Percentiles rank a stretch among this genome's conserved stretches.
These are phyloP conservation scores for Trametes elegans DNA, from an alignment of 768 basidiomycete species.

Conservation along the genomic window DNA sequence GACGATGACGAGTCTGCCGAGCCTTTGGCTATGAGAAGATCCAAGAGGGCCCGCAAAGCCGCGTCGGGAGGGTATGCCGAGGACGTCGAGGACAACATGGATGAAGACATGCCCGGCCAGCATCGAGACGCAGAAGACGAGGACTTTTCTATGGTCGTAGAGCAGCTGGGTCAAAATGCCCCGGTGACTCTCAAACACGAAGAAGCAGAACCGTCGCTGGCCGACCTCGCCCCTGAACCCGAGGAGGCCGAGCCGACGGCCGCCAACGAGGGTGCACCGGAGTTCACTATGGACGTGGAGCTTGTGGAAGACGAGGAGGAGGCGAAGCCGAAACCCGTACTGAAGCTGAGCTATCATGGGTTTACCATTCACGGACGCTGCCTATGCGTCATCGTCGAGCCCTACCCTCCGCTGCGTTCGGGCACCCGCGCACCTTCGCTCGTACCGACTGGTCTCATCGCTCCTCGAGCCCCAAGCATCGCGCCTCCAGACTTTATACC, in stretches of 20 bases:
- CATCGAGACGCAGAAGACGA: background rate
- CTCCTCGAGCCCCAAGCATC: slow-evolving; percentile 31
- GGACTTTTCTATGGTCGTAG: background rate
- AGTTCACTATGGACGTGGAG: slow-evolving; percentile 7
- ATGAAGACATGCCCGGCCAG: too few species aligned
- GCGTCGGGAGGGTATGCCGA: slow-evolving; percentile 28
- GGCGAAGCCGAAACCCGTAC: slow-evolving; percentile 68
- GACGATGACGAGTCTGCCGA: background rate
- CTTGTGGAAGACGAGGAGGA: slow-evolving; percentile 59
- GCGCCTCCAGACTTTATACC: slow-evolving; percentile 33
- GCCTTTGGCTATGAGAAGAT: slow-evolving; percentile 26
- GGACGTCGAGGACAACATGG: slow-evolving; percentile 23
- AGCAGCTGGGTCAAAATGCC: background rate
- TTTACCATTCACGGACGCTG: slow-evolving; percentile 71
- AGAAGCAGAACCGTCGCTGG: slow-evolving; percentile 20
- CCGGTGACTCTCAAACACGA: slow-evolving; percentile 17
- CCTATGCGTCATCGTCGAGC: slow-evolving; percentile 81
- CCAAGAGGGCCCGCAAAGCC: slow-evolving; percentile 32
- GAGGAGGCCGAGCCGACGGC: background rate
- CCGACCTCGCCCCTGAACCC: background rate
- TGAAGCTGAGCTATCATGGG: slow-evolving; percentile 65
- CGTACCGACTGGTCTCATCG: slow-evolving; percentile 29
- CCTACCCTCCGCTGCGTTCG: slow-evolving; percentile 58
- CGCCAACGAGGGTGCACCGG: background rate
- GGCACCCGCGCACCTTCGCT: slow-evolving; percentile 33